Percentiles rank a stretch among this genome's conserved stretches.
phyloP scores from a whole-genome alignment of 1,284 basidiomycete species.

The Pisolithus thermaeus region DNA sequence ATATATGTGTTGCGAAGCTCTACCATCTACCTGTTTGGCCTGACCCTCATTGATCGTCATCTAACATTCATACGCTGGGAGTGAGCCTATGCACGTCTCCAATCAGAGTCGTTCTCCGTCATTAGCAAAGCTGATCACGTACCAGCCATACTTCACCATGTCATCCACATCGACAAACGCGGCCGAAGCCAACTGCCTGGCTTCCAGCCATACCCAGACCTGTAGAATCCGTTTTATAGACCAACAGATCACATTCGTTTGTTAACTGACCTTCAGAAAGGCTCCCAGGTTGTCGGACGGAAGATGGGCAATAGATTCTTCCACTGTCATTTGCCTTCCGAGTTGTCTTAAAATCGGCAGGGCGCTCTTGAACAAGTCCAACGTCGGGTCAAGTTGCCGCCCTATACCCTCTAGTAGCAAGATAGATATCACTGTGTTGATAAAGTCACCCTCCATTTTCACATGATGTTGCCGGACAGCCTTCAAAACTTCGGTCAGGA shows the following conservation, averaged over 20 bases:
- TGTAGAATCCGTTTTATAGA: constrained; percentile 23
- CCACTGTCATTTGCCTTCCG: constrained; percentile 81
- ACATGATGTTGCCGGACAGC: constrained; percentile 94
- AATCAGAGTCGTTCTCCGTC: constrained; percentile 11
- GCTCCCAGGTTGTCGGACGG: constrained; percentile 71
- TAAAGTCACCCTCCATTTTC: constrained; percentile 98
- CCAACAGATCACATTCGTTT: not conserved
- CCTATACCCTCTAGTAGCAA: constrained; percentile 95
- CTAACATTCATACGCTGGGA: constrained; percentile 18
- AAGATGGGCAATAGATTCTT: constrained; percentile 62
- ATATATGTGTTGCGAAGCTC: not conserved
- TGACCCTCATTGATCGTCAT: not conserved
- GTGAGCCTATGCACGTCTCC: constrained; percentile 15
- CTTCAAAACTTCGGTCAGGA: constrained; percentile 82
- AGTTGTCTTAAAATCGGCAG: constrained; percentile 86
- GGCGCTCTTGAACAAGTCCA: constrained; percentile 93
- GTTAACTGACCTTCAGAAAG: constrained; percentile 68
- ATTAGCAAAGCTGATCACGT: constrained; percentile 21
- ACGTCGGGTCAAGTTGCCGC: constrained; percentile 82
- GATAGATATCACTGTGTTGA: constrained; percentile 96
- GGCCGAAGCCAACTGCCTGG: constrained; percentile 76
- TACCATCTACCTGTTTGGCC: no score
- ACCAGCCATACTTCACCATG: constrained; percentile 73
- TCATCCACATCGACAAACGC: constrained; percentile 76
- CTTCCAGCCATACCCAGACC: constrained; percentile 92